These are phyloP conservation scores for Aspergillus jensenii DNA, from an alignment of 2,329 filamentous ascomycete genomes.

Conservation along the genomic window DNA sequence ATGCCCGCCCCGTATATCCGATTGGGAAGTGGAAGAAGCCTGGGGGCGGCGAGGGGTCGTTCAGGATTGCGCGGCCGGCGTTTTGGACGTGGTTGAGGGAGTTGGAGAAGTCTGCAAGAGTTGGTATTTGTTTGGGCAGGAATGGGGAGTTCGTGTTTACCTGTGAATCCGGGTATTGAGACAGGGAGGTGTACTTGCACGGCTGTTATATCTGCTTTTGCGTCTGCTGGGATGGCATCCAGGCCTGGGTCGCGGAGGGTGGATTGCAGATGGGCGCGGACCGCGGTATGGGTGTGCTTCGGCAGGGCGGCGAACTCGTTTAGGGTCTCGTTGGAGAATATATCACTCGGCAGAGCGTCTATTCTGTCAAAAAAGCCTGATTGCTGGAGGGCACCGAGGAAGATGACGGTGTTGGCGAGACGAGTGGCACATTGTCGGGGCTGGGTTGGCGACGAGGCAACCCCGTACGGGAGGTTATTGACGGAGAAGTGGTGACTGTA, in stretches of 20 bases:
- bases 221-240: slow-evolving; percentile 14
- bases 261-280: slow-evolving; percentile 42
- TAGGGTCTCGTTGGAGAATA: slow-evolving; percentile 40
- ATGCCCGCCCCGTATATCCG: slow-evolving; percentile 57
- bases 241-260: slow-evolving; percentile 5
- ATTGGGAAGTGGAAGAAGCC: slow-evolving; percentile 51
- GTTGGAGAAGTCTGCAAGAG: slow-evolving; percentile 37
- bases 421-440: slow-evolving; percentile 52
- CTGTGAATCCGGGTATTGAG: slow-evolving; percentile 56
- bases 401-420: slow-evolving; percentile 52
- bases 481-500: slow-evolving; percentile 46
- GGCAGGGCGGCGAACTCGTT: slow-evolving; percentile 53
- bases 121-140: slow-evolving; percentile 44
- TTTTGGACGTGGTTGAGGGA: slow-evolving; percentile 32
- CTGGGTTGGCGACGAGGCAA: slow-evolving; percentile 46
- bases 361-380: slow-evolving; percentile 29
- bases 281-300: slow-evolving; percentile 36
- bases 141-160: slow-evolving; percentile 55
- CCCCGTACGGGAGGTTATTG: slow-evolving; percentile 55
- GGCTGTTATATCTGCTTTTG: slow-evolving; percentile 34
- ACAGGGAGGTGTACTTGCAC: slow-evolving; percentile 57
- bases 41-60: slow-evolving; percentile 24
- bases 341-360: slow-evolving; percentile 15
- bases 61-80: slow-evolving; percentile 26
- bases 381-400: slow-evolving; percentile 47